Evolutionary conservation across 192 early-diverging fungal genomes (phyloP).

Genomic region (Mortierella alpina): DNA sequence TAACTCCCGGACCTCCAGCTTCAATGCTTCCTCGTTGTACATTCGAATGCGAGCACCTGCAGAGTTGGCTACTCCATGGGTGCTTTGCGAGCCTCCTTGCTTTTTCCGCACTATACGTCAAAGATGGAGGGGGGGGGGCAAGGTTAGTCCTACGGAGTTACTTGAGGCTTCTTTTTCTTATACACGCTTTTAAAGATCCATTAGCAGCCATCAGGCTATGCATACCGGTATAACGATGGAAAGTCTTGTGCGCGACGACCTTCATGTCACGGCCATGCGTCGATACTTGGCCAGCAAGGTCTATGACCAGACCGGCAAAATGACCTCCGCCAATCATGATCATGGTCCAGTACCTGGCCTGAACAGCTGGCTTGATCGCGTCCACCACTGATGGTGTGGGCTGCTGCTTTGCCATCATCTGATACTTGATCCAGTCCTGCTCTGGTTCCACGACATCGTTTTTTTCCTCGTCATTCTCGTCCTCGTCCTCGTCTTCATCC

Average conservation of each 20-base stretch:
- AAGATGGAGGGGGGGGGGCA: too few relatives aligned
- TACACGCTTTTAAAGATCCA: too few relatives aligned
- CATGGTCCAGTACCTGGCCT: slow-evolving; percentile 75
- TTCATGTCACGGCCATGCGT: slow-evolving; percentile 49
- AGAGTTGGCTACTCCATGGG: slow-evolving; percentile 84
- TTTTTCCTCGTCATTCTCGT: slow-evolving; percentile 17
- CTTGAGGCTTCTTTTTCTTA: background rate
- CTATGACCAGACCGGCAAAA: slow-evolving; percentile 91
- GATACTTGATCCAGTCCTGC: slow-evolving; percentile 37
- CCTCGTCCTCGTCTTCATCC: slow-evolving; percentile 3
- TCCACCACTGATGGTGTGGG: background rate
- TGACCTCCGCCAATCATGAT: slow-evolving; percentile 87
- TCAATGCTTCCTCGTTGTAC: slow-evolving; percentile 88
- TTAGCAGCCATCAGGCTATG: background rate
- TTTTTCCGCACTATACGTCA: slow-evolving; percentile 77
- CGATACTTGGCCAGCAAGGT: slow-evolving; percentile 62
- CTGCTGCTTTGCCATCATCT: slow-evolving; percentile 25
- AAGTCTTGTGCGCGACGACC: slow-evolving; percentile 87
- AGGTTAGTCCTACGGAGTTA: slow-evolving; percentile 2
- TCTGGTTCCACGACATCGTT: slow-evolving; percentile 17
- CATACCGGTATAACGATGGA: slow-evolving; percentile 93
- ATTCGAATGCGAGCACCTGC: slow-evolving; percentile 91
- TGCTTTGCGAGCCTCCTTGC: slow-evolving; percentile 93
- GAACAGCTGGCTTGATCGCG: background rate
- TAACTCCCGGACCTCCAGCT: slow-evolving; percentile 82